Evolutionary conservation across 2,329 filamentous ascomycete species (phyloP).

Genomic region (Endoconidiophora polonica): DNA sequence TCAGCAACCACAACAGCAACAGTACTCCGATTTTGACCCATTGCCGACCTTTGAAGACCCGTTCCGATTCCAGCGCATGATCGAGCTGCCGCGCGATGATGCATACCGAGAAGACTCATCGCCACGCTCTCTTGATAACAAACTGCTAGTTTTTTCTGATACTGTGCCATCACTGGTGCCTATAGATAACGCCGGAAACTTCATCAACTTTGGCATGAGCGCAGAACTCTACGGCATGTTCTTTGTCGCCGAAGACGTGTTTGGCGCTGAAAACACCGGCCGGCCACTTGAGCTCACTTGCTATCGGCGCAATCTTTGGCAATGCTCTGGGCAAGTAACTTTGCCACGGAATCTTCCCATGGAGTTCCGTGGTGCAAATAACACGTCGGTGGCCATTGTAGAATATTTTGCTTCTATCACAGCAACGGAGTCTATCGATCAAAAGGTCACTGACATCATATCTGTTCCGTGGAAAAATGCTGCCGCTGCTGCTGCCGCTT

Average conservation of each 20-base stretch:
- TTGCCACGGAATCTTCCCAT: conserved; percentile 23
- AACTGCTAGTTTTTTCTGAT: conserved; percentile 58
- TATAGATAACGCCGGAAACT: conserved; percentile 47
- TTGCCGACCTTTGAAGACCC: conserved; percentile 41
- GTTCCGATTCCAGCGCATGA: conserved; percentile 40
- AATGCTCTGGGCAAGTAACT: conserved; percentile 76
- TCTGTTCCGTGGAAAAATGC: conserved; percentile 89
- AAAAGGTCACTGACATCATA: conserved; percentile 83
- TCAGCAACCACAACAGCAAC: neutral
- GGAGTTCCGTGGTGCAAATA: conserved; percentile 7
- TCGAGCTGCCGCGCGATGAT: conserved; percentile 21
- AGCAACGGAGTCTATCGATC: conserved; percentile 81
- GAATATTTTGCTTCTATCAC: conserved; percentile 69
- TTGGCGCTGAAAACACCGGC: conserved; percentile 38
- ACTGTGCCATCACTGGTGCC: conserved; percentile 43
- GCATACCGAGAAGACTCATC: conserved; percentile 24
- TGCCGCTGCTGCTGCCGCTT: conserved; percentile 28
- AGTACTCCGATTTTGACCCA: conserved; percentile 5
- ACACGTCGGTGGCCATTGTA: conserved; percentile 49
- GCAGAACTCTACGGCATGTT: conserved; percentile 80
- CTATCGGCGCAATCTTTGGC: conserved; percentile 87
- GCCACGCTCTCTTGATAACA: conserved; percentile 44
- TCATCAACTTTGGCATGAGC: conserved; percentile 47
- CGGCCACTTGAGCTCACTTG: conserved; percentile 72
- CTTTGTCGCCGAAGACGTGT: conserved; percentile 70